phyloP scores from a whole-genome alignment of 2,329 filamentous ascomycete genomes.

The Talaromyces sp. region DNA sequence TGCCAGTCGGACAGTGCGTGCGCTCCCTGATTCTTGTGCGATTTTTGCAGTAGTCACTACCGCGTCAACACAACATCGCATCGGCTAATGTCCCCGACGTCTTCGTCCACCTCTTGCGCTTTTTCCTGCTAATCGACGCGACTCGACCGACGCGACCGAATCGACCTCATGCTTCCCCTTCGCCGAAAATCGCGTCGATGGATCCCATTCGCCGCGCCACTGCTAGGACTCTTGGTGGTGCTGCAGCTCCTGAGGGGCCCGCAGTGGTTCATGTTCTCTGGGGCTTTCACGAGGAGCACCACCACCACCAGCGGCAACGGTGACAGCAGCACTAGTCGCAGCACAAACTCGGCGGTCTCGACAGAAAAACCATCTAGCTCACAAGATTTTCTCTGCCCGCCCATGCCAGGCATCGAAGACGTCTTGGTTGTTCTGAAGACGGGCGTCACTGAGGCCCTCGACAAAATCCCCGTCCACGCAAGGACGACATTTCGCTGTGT shows the following conservation, averaged over 20 bases:
- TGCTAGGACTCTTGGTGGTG: constrained; percentile 53
- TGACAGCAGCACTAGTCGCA: neutral
- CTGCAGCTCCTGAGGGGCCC: constrained; percentile 47
- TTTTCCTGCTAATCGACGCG: neutral
- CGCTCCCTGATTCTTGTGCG: neutral
- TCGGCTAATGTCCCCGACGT: neutral
- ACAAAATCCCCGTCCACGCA: constrained; percentile 53
- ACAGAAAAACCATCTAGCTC: neutral
- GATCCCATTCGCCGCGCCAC: constrained; percentile 47
- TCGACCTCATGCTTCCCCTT: constrained; percentile 39
- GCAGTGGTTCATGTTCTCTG: constrained; percentile 9
- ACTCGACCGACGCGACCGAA: neutral
- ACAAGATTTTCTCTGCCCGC: constrained; percentile 21
- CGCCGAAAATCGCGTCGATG: constrained; percentile 29
- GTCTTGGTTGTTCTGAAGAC: constrained; percentile 55
- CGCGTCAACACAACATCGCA: neutral
- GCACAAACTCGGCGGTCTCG: constrained; percentile 7
- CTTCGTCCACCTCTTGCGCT: neutral
- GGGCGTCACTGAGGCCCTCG: constrained; percentile 52
- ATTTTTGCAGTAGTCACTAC: neutral
- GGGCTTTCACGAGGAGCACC: constrained; percentile 6
- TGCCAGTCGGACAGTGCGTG: neutral
- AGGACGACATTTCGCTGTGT: constrained; percentile 52
- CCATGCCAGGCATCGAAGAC: constrained; percentile 42
- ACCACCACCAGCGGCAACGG: neutral